Evolutionary conservation across 1,284 basidiomycete genomes (phyloP).

Genomic region (Malassezia pachydermatis): DNA sequence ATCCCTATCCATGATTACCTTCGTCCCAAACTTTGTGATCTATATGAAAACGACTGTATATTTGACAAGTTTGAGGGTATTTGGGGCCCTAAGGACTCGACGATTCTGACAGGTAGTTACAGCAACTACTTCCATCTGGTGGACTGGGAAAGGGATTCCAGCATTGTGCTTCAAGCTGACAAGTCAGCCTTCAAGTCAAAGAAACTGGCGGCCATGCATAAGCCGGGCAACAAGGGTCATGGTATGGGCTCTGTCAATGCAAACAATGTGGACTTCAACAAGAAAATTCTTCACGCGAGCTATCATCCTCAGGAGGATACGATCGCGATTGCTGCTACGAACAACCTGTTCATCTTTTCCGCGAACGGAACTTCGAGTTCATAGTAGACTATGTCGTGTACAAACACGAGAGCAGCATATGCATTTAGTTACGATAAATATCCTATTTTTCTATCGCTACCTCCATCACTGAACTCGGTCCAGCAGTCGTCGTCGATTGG

Average conservation of each 20-base stretch:
- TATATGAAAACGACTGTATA: conserved; percentile 99
- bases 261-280: conserved; percentile 63
- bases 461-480: conserved; percentile 24
- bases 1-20: conserved; percentile 98
- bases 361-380: conserved; percentile 32
- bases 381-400: background rate
- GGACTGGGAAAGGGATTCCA: conserved; percentile 77
- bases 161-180: conserved; percentile 92
- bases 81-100: conserved; percentile 44
- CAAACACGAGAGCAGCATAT: no score
- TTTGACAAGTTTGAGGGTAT: conserved; percentile 84
- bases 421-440: conserved; percentile 7
- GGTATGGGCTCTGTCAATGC: conserved; percentile 52
- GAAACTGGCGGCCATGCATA: conserved; percentile 62
- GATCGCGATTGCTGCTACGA: conserved; percentile 55
- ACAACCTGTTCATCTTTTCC: conserved; percentile 55
- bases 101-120: conserved; percentile 72
- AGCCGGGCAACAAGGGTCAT: conserved; percentile 60
- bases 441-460: background rate
- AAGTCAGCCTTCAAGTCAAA: conserved; percentile 99
- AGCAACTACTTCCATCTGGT: conserved; percentile 99
- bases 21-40: conserved; percentile 89
- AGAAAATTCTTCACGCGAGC: conserved; percentile 79
- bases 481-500: conserved; percentile 29
- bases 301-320: conserved; percentile 97